Evolutionary conservation across 768 basidiomycete genomes (phyloP).

Genomic region (Leucocoprinus leucothites): DNA sequence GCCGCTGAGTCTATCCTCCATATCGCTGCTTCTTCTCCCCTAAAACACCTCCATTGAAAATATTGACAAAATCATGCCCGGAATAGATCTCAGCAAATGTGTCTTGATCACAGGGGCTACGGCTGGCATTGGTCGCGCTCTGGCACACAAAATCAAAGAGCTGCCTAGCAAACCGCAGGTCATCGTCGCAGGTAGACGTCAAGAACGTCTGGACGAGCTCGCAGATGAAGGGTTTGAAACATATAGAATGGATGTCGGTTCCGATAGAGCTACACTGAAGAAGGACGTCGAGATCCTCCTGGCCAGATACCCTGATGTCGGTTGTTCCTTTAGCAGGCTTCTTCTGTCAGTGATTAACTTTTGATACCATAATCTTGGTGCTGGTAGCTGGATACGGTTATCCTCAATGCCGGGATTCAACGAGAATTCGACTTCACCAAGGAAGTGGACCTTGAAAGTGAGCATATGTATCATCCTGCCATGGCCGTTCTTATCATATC

Average conservation of each 20-base stretch:
- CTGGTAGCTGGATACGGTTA: slow-evolving; percentile 20
- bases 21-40: neutral
- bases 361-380: too few relatives aligned
- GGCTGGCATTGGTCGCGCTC: slow-evolving; percentile 53
- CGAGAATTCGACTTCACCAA: slow-evolving; percentile 44
- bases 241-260: slow-evolving; percentile 40
- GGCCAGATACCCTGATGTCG: slow-evolving; percentile 46
- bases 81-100: slow-evolving; percentile 45
- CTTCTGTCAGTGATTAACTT: neutral
- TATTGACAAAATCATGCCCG: slow-evolving; percentile 20
- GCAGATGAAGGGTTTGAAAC: slow-evolving; percentile 36
- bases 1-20: too few relatives aligned
- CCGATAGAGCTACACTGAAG: slow-evolving; percentile 34
- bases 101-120: slow-evolving; percentile 55
- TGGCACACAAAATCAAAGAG: slow-evolving; percentile 46
- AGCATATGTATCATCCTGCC: slow-evolving; percentile 13
- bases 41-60: neutral
- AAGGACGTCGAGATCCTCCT: slow-evolving; percentile 37
- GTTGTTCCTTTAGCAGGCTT: slow-evolving; percentile 8
- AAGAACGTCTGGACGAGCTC: slow-evolving; percentile 52
- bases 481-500: neutral
- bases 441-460: slow-evolving; percentile 39
- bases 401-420: slow-evolving; percentile 54
- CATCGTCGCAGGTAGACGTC: slow-evolving; percentile 47
- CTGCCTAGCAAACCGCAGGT: slow-evolving; percentile 47